phyloP scores from a whole-genome alignment of 495 filamentous ascomycete genomes.

The Podospora sp. region DNA sequence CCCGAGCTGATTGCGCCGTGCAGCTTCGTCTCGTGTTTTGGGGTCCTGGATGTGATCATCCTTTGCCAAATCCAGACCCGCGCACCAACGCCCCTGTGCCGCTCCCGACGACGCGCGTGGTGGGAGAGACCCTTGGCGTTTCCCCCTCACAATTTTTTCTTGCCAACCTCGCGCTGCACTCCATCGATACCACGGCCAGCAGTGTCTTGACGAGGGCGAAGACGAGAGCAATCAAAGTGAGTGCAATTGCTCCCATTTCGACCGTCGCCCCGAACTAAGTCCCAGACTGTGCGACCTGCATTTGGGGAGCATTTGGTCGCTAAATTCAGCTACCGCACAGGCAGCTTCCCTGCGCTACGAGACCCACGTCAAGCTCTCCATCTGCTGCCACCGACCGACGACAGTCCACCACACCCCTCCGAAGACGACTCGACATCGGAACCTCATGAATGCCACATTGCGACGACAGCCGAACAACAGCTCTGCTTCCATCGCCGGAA shows the following conservation, averaged over 20 bases:
- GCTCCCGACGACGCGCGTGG: not conserved
- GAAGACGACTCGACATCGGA: not conserved
- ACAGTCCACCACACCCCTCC: not conserved
- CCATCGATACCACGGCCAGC: not conserved
- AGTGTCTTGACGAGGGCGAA: too few species aligned
- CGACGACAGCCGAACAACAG: not conserved
- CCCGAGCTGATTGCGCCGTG: not conserved
- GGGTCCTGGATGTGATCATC: not conserved
- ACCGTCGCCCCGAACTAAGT: not conserved
- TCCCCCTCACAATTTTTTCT: not conserved
- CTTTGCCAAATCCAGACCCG: not conserved
- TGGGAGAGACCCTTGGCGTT: not conserved
- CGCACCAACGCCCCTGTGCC: not conserved
- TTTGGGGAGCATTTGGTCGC: not conserved
- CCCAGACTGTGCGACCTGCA: not conserved
- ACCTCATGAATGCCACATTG: constrained; percentile 4
- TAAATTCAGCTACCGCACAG: not conserved
- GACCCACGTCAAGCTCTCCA: constrained; percentile 11
- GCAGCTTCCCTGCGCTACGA: constrained; percentile 13
- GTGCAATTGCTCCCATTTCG: not conserved
- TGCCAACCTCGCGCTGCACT: not conserved
- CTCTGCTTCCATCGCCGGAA: not conserved
- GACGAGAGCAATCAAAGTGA: not conserved
- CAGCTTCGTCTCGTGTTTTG: not conserved
- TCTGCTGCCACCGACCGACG: not conserved